Percentiles rank a stretch among this genome's conserved stretches.
Conservation (phyloP, 257 asterid species). For the Ophiorrhiza pumila region DNA sequence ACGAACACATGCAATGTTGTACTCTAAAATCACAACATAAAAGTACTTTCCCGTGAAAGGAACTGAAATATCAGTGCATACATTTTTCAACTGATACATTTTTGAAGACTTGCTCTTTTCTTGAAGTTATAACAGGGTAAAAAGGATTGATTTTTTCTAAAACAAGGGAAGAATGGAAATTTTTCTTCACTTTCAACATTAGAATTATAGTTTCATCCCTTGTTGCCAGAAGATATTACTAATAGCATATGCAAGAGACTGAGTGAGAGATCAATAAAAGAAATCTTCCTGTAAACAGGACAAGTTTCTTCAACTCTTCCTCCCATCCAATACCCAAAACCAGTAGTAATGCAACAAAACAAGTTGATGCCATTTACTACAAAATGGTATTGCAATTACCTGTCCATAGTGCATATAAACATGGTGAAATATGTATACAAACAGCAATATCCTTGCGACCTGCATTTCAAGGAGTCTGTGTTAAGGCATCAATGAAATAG, state of each 20-base stretch:
- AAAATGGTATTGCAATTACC: slow-evolving; percentile 41
- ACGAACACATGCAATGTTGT: background rate
- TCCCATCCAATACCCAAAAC: background rate
- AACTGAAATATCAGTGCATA: background rate
- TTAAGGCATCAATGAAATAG: background rate
- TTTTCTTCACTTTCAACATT: background rate
- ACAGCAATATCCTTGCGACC: slow-evolving; percentile 93
- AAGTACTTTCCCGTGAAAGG: slow-evolving; percentile 1
- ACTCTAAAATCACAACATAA: background rate
- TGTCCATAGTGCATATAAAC: slow-evolving; percentile 67
- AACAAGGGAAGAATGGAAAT: background rate
- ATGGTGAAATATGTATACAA: slow-evolving; percentile 75
- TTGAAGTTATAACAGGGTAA: background rate
- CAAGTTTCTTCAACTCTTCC: background rate
- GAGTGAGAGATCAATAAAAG: background rate
- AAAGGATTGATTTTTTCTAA: background rate
- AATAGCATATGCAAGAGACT: background rate
- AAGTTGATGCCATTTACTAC: background rate
- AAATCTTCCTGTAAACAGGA: background rate
- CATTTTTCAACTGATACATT: background rate
- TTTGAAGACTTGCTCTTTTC: background rate
- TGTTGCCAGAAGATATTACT: background rate
- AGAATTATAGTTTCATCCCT: background rate
- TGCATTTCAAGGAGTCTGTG: slow-evolving; percentile 37
- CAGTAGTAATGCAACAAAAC: background rate